Evolutionary conservation across 2,329 filamentous ascomycete genomes (phyloP).

Genomic region (Monosporascus sp.): DNA sequence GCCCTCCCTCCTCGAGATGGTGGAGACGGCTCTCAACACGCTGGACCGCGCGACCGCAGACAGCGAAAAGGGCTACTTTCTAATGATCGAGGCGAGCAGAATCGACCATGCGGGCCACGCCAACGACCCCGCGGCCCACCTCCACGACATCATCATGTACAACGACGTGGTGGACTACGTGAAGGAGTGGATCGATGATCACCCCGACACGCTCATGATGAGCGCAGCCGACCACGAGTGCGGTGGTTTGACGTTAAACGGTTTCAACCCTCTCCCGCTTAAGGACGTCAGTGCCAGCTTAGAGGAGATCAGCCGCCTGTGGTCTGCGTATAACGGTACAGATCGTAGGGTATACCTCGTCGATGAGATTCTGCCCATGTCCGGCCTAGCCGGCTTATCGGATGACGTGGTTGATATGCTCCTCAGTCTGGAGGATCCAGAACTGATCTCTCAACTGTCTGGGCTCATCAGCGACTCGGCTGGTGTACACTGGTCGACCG

Average conservation of each 20-base stretch:
- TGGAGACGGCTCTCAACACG: slow-evolving; percentile 30
- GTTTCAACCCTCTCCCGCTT: slow-evolving; percentile 29
- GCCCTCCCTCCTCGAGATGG: slow-evolving; percentile 35
- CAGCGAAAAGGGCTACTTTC: slow-evolving; percentile 30
- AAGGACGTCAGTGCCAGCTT: slow-evolving; percentile 22
- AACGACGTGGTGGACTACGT: slow-evolving; percentile 32
- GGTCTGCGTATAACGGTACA: slow-evolving; percentile 22
- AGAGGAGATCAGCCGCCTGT: slow-evolving; percentile 23
- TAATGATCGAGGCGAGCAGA: slow-evolving; percentile 32
- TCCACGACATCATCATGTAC: slow-evolving; percentile 36
- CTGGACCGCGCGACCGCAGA: slow-evolving; percentile 27
- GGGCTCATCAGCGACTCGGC: slow-evolving; percentile 24
- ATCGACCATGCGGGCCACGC: slow-evolving; percentile 38
- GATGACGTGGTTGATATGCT: slow-evolving; percentile 23
- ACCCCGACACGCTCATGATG: slow-evolving; percentile 32
- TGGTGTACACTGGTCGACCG: slow-evolving; percentile 28
- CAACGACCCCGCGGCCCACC: slow-evolving; percentile 50
- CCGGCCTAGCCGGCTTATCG: slow-evolving; percentile 25
- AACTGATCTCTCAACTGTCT: slow-evolving; percentile 22
- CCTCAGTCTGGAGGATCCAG: slow-evolving; percentile 13
- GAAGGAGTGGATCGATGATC: slow-evolving; percentile 32
- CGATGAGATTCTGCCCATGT: slow-evolving; percentile 22
- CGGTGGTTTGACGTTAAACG: slow-evolving; percentile 32
- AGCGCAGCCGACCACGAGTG: slow-evolving; percentile 35
- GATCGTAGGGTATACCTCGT: slow-evolving; percentile 24